Evolutionary conservation across 345 rosid species (phyloP).

Genomic region (Clarkia xantiana): DNA sequence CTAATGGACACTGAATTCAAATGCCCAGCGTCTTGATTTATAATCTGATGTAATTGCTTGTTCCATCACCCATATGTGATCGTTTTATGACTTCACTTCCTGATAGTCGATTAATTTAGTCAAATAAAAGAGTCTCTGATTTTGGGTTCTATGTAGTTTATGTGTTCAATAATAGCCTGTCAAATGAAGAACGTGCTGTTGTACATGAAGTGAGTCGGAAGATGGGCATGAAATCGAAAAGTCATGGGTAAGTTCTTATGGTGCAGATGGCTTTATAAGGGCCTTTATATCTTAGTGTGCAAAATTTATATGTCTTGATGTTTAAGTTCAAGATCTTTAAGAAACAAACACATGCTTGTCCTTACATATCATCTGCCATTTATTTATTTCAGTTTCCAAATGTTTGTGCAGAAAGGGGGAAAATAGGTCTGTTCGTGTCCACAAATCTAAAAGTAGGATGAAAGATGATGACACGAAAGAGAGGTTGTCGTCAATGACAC

Average conservation of each 20-base stretch:
- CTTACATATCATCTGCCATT: not conserved
- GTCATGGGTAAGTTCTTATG: slow-evolving; percentile 54
- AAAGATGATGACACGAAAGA: slow-evolving; percentile 19
- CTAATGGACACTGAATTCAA: too few species aligned
- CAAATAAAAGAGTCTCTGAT: not conserved
- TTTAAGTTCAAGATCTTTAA: not conserved
- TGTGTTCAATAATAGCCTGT: slow-evolving; percentile 44
- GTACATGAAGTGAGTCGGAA: slow-evolving; percentile 58
- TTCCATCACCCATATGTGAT: too few species aligned
- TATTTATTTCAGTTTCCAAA: not conserved
- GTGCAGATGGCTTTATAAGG: too few species aligned
- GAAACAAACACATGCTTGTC: not conserved
- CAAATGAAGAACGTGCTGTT: slow-evolving; percentile 57
- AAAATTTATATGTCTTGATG: too few species aligned
- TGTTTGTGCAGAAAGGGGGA: slow-evolving; percentile 33
- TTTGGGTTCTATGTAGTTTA: slow-evolving; percentile 32
- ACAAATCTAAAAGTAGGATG: slow-evolving; percentile 23
- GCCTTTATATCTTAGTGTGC: too few species aligned
- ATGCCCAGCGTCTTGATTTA: too few species aligned
- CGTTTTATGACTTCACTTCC: too few species aligned
- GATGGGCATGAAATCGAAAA: slow-evolving; percentile 78
- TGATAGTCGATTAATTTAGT: not conserved
- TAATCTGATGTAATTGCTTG: too few species aligned
- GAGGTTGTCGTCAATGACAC: slow-evolving; percentile 20
- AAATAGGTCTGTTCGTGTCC: slow-evolving; percentile 45